Conservation (phyloP, 2,329 filamentous ascomycete species). For the Grosmannia huntii region DNA sequence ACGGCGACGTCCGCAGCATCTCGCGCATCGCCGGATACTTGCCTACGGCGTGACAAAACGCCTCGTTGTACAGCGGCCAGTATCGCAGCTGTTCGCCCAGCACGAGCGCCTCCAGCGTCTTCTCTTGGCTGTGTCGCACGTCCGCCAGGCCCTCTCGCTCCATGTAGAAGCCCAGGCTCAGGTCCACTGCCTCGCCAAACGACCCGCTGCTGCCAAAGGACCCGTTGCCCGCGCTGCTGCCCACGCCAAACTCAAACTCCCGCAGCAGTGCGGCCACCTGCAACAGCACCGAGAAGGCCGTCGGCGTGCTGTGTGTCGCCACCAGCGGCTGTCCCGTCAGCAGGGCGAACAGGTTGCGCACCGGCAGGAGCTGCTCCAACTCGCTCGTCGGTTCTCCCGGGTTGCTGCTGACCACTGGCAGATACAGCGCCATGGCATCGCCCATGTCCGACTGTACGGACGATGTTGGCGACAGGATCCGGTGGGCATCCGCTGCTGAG, state of each 20-base stretch:
- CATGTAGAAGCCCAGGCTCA: conserved; percentile 62
- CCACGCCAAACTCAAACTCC: conserved; percentile 43
- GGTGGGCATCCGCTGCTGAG: conserved; percentile 34
- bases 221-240: not conserved
- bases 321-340: conserved; percentile 51
- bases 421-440: conserved; percentile 34
- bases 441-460: conserved; percentile 23
- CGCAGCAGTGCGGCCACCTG: conserved; percentile 40
- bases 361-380: conserved; percentile 42
- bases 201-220: conserved; percentile 26
- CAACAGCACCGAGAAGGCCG: conserved; percentile 40
- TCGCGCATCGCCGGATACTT: conserved; percentile 64
- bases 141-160: conserved; percentile 68
- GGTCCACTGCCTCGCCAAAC: conserved; percentile 46
- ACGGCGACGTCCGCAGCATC: conserved; percentile 39
- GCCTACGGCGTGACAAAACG: conserved; percentile 81
- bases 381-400: conserved; percentile 21
- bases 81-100: conserved; percentile 79
- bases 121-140: conserved; percentile 69
- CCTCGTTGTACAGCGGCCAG: conserved; percentile 73
- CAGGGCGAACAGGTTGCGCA: conserved; percentile 55
- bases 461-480: conserved; percentile 22
- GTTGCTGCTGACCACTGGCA: conserved; percentile 31
- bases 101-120: conserved; percentile 81
- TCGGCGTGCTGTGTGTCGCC: conserved; percentile 38